Evolutionary conservation across 768 basidiomycete genomes (phyloP).

Genomic region (Candolleomyces aberdarensis): DNA sequence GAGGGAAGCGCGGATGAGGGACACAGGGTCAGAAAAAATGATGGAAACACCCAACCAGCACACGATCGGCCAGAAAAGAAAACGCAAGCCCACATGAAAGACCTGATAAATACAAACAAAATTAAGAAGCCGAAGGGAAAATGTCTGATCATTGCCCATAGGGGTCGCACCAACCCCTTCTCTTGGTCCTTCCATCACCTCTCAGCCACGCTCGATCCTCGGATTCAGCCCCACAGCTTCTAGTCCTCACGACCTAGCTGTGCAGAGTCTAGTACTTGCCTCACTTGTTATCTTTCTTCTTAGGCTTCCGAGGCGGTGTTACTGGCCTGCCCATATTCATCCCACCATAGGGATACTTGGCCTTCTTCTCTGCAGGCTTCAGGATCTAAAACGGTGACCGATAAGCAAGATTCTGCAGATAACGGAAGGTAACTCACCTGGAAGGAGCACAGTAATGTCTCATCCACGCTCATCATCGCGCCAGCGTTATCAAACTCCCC

Average conservation of each 20-base stretch:
- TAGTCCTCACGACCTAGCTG: slow-evolving; percentile 1
- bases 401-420: not conserved
- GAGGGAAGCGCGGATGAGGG: not conserved
- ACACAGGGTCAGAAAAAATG: not conserved
- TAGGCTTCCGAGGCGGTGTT: slow-evolving; percentile 95
- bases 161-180: not conserved
- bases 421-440: slow-evolving; percentile 52
- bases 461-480: slow-evolving; percentile 99
- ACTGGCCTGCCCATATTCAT: slow-evolving; percentile 86
- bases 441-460: slow-evolving; percentile 96
- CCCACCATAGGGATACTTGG: slow-evolving; percentile 86
- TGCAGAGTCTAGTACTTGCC: not conserved
- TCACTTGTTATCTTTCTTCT: slow-evolving; percentile 87
- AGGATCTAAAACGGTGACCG: slow-evolving; percentile 62
- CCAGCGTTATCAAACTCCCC: slow-evolving; percentile 99
- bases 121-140: slow-evolving; percentile 1
- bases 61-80: not conserved
- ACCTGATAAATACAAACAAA: not conserved
- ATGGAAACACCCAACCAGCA: not conserved
- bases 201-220: not conserved
- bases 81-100: slow-evolving; percentile 5
- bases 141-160: slow-evolving; percentile 1
- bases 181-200: not conserved
- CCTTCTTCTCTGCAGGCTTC: slow-evolving; percentile 99
- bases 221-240: not conserved